These are phyloP conservation scores for Sungouiozyma intestinalis DNA, from an alignment of 805 yeast genomes.

Conservation along the genomic window DNA sequence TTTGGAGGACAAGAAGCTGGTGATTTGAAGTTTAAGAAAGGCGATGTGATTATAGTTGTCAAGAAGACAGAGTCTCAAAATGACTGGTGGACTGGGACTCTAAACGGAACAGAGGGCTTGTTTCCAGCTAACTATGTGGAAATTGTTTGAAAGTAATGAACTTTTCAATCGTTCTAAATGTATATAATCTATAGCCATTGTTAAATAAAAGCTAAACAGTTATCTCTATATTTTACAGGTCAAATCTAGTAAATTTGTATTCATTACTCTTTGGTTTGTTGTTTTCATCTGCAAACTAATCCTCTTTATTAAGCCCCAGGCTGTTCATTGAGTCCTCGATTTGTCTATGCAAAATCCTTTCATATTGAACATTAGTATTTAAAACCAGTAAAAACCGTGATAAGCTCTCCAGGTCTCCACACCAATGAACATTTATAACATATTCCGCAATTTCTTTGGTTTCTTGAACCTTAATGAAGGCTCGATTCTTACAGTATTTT, in stretches of 20 bases:
- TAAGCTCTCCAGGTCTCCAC: conserved; percentile 19
- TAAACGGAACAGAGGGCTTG: conserved; percentile 76
- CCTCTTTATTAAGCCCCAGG: conserved; percentile 19
- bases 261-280: too few relatives aligned
- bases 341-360: conserved; percentile 17
- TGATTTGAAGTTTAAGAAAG: conserved; percentile 86
- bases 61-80: conserved; percentile 81
- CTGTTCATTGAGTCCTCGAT: conserved; percentile 19
- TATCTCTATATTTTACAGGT: background rate
- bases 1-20: conserved; percentile 92
- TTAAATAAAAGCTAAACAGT: background rate
- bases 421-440: conserved; percentile 30
- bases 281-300: too few relatives aligned
- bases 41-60: conserved; percentile 80
- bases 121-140: conserved; percentile 97
- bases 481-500: conserved; percentile 27
- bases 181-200: background rate
- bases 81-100: conserved; percentile 98
- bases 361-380: conserved; percentile 16
- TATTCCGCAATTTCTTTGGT: conserved; percentile 27
- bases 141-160: conserved; percentile 28
- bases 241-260: background rate
- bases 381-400: conserved; percentile 14
- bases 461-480: conserved; percentile 27
- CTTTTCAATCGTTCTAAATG: background rate